Conservation (phyloP, 2,329 filamentous ascomycete species). For the Talaromyces rugulosus region DNA sequence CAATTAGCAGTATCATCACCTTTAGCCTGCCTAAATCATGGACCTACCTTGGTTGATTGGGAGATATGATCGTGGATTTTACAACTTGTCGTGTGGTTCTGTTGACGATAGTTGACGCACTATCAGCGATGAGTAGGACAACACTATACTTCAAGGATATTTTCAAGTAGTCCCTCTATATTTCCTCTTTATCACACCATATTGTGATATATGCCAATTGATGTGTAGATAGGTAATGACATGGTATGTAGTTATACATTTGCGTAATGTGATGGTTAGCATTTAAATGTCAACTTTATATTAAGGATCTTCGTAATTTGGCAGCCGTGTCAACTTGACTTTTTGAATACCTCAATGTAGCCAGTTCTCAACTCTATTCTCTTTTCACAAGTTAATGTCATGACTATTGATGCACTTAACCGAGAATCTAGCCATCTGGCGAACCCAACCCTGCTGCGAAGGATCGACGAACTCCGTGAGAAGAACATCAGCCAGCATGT, state of each 20-base stretch:
- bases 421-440: neutral
- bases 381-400: neutral
- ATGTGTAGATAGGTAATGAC: neutral
- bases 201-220: neutral
- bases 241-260: neutral
- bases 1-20: too few relatives aligned
- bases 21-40: too few relatives aligned
- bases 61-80: too few relatives aligned
- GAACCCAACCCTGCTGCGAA: neutral
- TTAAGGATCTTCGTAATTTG: neutral
- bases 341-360: neutral
- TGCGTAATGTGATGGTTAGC: neutral
- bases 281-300: neutral
- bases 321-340: neutral
- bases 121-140: neutral
- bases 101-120: neutral
- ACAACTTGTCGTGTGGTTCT: too few relatives aligned
- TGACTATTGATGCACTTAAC: neutral
- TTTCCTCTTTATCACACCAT: neutral
- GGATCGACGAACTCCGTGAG: constrained; percentile 7
- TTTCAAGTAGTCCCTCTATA: neutral
- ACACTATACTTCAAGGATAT: neutral
- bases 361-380: neutral
- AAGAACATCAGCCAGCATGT: constrained; percentile 6
- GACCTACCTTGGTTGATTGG: too few relatives aligned